These are phyloP conservation scores for Puccinellia tenuiflora DNA, from an alignment of 176 grass and related monocot species.

Conservation along the genomic window DNA sequence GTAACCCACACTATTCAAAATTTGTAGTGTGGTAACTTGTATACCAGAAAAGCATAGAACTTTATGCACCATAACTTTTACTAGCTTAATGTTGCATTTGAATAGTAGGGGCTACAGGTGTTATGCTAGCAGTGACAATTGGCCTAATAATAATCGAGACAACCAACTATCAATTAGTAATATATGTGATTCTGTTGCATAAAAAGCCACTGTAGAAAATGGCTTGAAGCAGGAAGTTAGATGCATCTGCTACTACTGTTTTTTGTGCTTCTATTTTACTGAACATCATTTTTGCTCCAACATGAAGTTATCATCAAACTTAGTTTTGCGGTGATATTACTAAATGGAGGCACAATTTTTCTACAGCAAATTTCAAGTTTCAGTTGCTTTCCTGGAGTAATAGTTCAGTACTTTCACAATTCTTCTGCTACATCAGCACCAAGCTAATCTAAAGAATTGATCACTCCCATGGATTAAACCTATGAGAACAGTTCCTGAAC, in stretches of 20 bases:
- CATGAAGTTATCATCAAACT: neutral
- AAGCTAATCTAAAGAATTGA: neutral
- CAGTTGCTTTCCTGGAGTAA: neutral
- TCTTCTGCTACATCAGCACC: slow-evolving; percentile 9
- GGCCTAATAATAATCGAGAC: neutral
- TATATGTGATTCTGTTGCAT: neutral
- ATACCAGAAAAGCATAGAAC: neutral
- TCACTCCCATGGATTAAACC: neutral
- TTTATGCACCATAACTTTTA: neutral
- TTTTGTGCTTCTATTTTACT: neutral
- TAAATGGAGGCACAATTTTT: neutral
- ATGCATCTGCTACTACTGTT: neutral
- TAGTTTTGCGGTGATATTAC: neutral
- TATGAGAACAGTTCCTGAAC: neutral
- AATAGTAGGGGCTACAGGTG: neutral
- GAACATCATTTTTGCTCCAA: neutral
- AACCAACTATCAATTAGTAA: neutral
- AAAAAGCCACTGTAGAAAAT: neutral
- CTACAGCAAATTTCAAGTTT: neutral
- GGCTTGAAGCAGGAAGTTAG: neutral
- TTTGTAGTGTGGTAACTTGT: neutral
- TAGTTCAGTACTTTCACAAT: slow-evolving; percentile 4
- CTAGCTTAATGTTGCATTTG: neutral
- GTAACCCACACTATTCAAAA: neutral
- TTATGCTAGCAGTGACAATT: neutral